These are phyloP conservation scores for Boletus speciosus DNA, from an alignment of 768 basidiomycete genomes.

Conservation along the genomic window DNA sequence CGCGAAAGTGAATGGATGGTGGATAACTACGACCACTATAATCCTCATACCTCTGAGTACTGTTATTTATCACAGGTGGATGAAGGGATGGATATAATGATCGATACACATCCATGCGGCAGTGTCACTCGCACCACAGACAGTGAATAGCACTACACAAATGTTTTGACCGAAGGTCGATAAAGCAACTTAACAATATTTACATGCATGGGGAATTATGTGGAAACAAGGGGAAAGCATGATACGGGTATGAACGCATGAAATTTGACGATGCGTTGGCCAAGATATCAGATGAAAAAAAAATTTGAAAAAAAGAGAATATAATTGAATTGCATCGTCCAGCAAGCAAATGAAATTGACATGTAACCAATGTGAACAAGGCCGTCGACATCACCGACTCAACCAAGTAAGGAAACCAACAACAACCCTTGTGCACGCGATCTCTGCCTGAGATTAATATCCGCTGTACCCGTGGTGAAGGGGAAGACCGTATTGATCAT, in stretches of 20 bases:
- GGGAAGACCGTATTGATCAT: slow-evolving; percentile 55
- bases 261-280: slow-evolving; percentile 1
- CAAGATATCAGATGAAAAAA: neutral
- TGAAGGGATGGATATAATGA: slow-evolving; percentile 20
- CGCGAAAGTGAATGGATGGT: slow-evolving; percentile 8
- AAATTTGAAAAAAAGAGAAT: neutral
- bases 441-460: slow-evolving; percentile 12
- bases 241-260: slow-evolving; percentile 24
- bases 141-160: neutral
- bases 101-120: slow-evolving; percentile 11
- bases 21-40: slow-evolving; percentile 7
- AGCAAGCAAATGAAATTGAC: slow-evolving; percentile 27
- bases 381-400: neutral
- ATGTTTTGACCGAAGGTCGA: slow-evolving; percentile 2
- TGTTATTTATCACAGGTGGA: slow-evolving; percentile 23
- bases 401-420: neutral
- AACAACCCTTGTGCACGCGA: neutral
- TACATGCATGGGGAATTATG: neutral
- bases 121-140: neutral
- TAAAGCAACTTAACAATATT: slow-evolving; percentile 8
- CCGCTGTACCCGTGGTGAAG: slow-evolving; percentile 47
- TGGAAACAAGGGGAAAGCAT: neutral
- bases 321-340: slow-evolving; percentile 24
- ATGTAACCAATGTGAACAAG: slow-evolving; percentile 5
- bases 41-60: slow-evolving; percentile 19